Evolutionary conservation across 306 rosid genomes (phyloP).

Genomic region (Dalbergia cultrata): DNA sequence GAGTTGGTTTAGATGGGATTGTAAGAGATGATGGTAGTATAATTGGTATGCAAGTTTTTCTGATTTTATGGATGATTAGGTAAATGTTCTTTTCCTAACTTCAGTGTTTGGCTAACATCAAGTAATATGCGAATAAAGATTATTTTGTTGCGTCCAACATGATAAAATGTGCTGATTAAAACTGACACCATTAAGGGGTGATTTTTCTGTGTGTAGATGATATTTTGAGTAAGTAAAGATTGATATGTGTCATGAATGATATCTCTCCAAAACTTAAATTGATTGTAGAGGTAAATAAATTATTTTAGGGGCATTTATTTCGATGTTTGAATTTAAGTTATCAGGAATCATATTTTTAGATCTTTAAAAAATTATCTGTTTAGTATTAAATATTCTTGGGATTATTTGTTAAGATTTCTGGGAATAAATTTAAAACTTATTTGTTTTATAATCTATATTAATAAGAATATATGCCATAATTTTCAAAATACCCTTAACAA

Average conservation of each 20-base stretch:
- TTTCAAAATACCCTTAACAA: no score
- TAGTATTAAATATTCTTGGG: no score
- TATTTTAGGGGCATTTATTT: no score
- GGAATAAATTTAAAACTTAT: no score
- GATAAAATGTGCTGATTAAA: constrained; percentile 25
- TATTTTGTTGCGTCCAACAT: constrained; percentile 15
- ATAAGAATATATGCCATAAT: no score
- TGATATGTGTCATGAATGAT: not conserved
- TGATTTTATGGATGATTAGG: not conserved
- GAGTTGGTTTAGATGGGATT: constrained; percentile 8
- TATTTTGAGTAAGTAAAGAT: constrained; percentile 1
- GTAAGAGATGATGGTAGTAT: not conserved
- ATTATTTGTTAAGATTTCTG: no score
- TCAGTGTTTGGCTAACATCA: not conserved
- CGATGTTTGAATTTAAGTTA: no score
- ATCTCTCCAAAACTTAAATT: no score
- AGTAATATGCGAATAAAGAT: not conserved
- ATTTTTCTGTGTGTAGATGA: not conserved
- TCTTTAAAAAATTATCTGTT: no score
- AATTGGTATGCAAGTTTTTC: not conserved
- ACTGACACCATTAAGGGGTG: not conserved
- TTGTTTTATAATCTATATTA: no score
- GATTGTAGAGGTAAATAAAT: no score
- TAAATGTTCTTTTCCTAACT: constrained; percentile 27
- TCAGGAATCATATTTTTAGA: no score